Evolutionary conservation across 139 green algal genomes (phyloP), one percentile per base, ranked within the genome.

Genomic region (Chlorella sp.): DNA sequence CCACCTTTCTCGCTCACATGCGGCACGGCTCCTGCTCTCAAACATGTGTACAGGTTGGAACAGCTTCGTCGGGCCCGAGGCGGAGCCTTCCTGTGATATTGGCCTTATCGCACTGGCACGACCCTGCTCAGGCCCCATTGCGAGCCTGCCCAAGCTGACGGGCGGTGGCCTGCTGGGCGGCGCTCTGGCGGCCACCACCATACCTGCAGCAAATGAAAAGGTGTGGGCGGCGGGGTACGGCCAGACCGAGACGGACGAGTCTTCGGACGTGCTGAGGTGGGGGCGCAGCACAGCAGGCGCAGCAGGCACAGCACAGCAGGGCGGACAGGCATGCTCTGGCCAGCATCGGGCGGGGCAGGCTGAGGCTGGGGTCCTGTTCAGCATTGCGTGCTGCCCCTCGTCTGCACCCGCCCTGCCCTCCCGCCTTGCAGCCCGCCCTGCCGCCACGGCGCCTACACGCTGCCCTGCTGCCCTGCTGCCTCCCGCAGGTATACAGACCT

Each of bases 401-500:
- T n/a, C n/a, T n/a, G n/a, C n/a, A n/a, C n/a, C n/a, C n/a, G n/a
- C n/a, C n/a, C n/a, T n/a, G n/a, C n/a, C n/a, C n/a, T n/a, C n/a
- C n/a, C n/a, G n/a, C n/a, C n/a, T n/a, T n/a, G n/a, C n/a, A n/a
- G n/a, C n/a, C n/a, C n/a, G n/a, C n/a, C n/a, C n/a, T n/a, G n/a
- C n/a, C n/a, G n/a, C n/a, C n/a, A n/a, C n/a, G n/a, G n/a, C n/a
- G n/a, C n/a, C n/a, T n/a, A n/a, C 56, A 65, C 56, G 30, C 3
- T 3, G 3, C 56, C 22, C 56, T 65, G 56, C 56, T 24, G 56
- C 22, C 56, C 56, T 65, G 56, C 30, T 20, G 13, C 56, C 56
- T 34, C 22, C 60, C 60, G 60, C 64, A 70, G 73, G 30, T 80
- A 80, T 46, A 80, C 73, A 2, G 46, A 80, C 73, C 46, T 80